Evolutionary conservation across 2,329 filamentous ascomycete species (phyloP), one percentile per base, ranked within the genome.

Genomic region (Juglanconis juglandina): DNA sequence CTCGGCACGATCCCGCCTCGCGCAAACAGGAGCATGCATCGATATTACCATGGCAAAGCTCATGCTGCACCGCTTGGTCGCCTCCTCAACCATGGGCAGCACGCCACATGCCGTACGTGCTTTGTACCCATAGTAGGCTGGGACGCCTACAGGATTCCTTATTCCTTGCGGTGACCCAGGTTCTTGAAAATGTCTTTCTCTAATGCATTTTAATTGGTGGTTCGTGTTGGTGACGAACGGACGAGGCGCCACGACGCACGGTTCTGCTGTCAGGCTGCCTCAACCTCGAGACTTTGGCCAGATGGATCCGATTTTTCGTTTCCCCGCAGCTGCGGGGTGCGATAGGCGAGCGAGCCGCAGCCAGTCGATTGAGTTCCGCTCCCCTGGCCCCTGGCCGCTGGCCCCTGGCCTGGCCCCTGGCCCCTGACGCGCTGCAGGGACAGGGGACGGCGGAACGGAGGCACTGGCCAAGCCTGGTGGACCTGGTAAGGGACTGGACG

Each of bases 21-120:
- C 39, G 39, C 39, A 42, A 42, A 42, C 39, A 24, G 33, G 30
- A 48, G 13, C 14, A 44, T 35, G 14, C 47, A 33, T 59, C 50
- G 13, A 17, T 35, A 39, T 48, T 42, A 2, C 24, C 24, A 24
- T 24, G 24, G 24, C 24, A 24, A 17, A 24, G 24, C 39, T 35
- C 35, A 13, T 9, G 34, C 30, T 17, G 49, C 49, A 61, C 44
- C 59, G 54, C 59, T 61, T 61, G 35, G 30, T 54, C 59, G 59
- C 49, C 59, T 53, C 42, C 44, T 37, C 37, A 47, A 33, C 11
- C 33, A 24, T 24, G 24, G 24, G 39, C 4, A 13, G 9, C 34
- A 44, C n/a, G 56, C 56, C 52, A 30, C 37, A 42, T 13, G 41
- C 56, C 44, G 37, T 57, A 24, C 39, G 53, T 49, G 46, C 34